Percentiles rank a stretch among this genome's conserved stretches.
Conservation (phyloP, 2,329 filamentous ascomycete species). For the Leptoxyphium fumago region DNA sequence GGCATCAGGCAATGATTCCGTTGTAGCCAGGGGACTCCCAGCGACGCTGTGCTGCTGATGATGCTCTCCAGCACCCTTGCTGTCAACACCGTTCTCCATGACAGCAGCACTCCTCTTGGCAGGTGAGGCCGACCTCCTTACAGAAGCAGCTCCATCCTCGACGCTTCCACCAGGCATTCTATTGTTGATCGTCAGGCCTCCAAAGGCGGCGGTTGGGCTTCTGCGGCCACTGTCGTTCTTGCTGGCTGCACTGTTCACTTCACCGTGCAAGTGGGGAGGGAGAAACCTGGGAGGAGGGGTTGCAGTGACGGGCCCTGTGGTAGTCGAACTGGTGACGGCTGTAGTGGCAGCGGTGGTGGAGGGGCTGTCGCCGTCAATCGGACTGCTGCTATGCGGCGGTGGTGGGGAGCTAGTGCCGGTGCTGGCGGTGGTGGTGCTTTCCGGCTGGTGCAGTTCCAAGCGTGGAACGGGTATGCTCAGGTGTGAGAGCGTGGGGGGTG, state of each 20-base stretch:
- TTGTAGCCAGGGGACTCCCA: constrained; percentile 4
- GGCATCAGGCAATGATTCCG: not conserved
- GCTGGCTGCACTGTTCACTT: constrained; percentile 21
- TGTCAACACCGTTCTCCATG: constrained; percentile 31
- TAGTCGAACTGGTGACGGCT: constrained; percentile 8
- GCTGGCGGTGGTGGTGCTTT: not conserved
- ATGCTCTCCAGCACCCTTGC: constrained; percentile 1
- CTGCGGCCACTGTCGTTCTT: constrained; percentile 13
- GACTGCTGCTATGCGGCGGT: not conserved
- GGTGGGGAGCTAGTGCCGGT: not conserved
- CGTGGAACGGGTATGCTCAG: not conserved
- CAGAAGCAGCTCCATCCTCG: constrained; percentile 10
- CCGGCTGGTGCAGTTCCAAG: not conserved
- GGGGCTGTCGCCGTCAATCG: constrained; percentile 1
- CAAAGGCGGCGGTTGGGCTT: constrained; percentile 17
- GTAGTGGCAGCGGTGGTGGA: constrained; percentile 4
- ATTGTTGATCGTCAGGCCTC: constrained; percentile 18
- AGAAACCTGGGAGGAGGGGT: constrained; percentile 29
- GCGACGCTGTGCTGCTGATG: constrained; percentile 1
- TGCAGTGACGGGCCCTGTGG: constrained; percentile 8
- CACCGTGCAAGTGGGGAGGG: constrained; percentile 41
- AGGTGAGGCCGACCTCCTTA: constrained; percentile 33
- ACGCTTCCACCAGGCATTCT: constrained; percentile 23
- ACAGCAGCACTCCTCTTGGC: constrained; percentile 41
- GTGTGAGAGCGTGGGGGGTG: not conserved